A percentile compares a stretch with the other conserved stretches of the same genome.
Conservation (phyloP, 257 asterid species). For the Echium plantagineum region DNA sequence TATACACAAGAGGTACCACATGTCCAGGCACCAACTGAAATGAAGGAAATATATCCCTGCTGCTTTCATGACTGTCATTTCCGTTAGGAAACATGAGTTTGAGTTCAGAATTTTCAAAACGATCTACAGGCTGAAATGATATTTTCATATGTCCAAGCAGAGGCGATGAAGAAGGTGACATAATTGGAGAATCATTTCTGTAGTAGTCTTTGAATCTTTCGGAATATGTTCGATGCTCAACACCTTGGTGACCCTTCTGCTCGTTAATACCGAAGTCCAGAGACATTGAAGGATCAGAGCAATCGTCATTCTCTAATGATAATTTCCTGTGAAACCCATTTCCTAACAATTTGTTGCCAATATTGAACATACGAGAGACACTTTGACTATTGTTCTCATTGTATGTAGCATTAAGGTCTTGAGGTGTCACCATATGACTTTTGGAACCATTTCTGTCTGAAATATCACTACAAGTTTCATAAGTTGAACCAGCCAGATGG, state of each 20-base stretch:
- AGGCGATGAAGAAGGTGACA: constrained; percentile 79
- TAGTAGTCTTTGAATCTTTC: constrained; percentile 33
- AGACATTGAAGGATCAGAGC: constrained; percentile 18
- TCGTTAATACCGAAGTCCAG: constrained; percentile 21
- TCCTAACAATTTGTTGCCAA: constrained; percentile 39
- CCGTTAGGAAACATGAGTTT: constrained; percentile 66
- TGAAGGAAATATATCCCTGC: constrained; percentile 58
- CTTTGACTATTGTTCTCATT: constrained; percentile 31
- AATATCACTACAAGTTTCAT: constrained; percentile 20
- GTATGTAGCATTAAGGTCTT: constrained; percentile 16
- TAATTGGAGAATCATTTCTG: constrained; percentile 35
- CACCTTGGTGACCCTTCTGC: constrained; percentile 19
- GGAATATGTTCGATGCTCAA: constrained; percentile 24
- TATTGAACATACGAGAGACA: constrained; percentile 53
- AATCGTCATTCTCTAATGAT: constrained; percentile 27
- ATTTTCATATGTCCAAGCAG: constrained; percentile 92
- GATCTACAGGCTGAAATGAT: constrained; percentile 71
- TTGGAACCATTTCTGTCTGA: constrained; percentile 11
- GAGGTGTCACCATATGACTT: constrained; percentile 17
- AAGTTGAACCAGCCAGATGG: constrained; percentile 26
- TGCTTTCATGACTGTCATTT: constrained; percentile 28
- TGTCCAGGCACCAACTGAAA: constrained; percentile 92
- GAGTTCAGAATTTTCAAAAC: constrained; percentile 57
- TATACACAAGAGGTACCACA: constrained; percentile 30
- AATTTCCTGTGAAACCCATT: constrained; percentile 43